Evolutionary conservation across 164 flowering plant genomes (phyloP).

Genomic region (Vitis rupestris): DNA sequence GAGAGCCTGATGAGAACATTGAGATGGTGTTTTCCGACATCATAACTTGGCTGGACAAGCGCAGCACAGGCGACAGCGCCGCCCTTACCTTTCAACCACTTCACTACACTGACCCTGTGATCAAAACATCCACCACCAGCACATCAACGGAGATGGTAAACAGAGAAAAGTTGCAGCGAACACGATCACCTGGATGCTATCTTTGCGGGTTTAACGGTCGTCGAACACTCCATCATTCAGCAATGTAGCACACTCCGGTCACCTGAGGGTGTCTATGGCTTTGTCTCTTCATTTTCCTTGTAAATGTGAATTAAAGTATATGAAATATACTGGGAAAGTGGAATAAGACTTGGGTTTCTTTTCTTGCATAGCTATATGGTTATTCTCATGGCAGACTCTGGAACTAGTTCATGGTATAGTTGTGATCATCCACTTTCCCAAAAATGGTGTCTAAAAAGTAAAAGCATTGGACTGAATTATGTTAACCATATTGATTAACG

Average conservation of each 20-base stretch:
- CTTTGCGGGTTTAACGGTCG: slow-evolving; percentile 71
- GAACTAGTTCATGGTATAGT: too few relatives aligned
- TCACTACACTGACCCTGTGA: not conserved
- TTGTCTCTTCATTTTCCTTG: too few relatives aligned
- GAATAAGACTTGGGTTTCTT: too few relatives aligned
- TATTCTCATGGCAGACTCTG: too few relatives aligned
- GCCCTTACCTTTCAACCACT: not conserved
- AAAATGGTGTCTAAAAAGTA: too few relatives aligned
- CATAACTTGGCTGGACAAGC: slow-evolving; percentile 76
- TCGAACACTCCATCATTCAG: slow-evolving; percentile 48
- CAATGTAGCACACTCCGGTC: slow-evolving; percentile 45
- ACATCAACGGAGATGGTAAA: not conserved
- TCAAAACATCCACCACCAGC: not conserved
- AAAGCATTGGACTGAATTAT: too few relatives aligned
- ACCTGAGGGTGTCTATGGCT: not conserved
- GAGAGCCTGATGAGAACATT: slow-evolving; percentile 81
- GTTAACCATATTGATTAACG: too few relatives aligned
- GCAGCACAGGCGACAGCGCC: slow-evolving; percentile 13
- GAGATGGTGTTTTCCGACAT: slow-evolving; percentile 81
- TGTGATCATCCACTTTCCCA: too few relatives aligned
- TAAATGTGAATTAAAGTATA: too few relatives aligned
- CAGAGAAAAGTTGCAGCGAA: slow-evolving; percentile 6
- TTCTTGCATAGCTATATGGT: too few relatives aligned
- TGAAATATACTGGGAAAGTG: too few relatives aligned
- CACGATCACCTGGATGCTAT: slow-evolving; percentile 25